These are phyloP conservation scores for Blastobotrys parvus DNA, from an alignment of 805 yeast genomes.

Conservation along the genomic window DNA sequence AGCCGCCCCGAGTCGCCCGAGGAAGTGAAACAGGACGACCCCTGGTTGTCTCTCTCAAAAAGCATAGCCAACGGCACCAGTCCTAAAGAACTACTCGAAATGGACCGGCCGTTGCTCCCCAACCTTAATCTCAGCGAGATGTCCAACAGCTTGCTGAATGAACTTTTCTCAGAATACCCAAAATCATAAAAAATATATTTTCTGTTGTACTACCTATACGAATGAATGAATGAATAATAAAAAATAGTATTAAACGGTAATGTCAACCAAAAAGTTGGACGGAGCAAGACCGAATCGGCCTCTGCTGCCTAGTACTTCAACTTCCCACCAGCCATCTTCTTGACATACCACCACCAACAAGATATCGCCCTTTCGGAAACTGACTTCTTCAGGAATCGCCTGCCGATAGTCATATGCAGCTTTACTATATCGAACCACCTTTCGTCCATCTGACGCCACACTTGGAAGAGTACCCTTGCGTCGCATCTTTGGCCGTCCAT, in stretches of 20 bases:
- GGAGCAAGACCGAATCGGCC: constrained; percentile 50
- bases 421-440: constrained; percentile 42
- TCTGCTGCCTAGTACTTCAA: constrained; percentile 38
- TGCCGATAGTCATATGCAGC: constrained; percentile 56
- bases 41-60: not conserved
- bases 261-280: constrained; percentile 38
- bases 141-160: not conserved
- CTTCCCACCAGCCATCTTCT: constrained; percentile 73
- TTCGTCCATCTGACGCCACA: constrained; percentile 44
- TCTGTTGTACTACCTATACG: not conserved
- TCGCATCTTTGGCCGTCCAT: constrained; percentile 7
- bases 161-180: not conserved
- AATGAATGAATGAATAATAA: not conserved
- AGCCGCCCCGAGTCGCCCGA: not conserved
- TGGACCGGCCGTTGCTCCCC: not conserved
- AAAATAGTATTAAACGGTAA: not conserved
- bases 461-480: constrained; percentile 32
- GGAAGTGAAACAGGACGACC: not conserved
- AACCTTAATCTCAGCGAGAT: constrained; percentile 1
- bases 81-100: too few species aligned
- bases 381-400: constrained; percentile 50
- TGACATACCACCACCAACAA: constrained; percentile 47
- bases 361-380: constrained; percentile 50
- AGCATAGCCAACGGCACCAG: too few species aligned
- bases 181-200: not conserved